Conservation (phyloP, 768 basidiomycete species). For the Candolleomyces eurysporus region DNA sequence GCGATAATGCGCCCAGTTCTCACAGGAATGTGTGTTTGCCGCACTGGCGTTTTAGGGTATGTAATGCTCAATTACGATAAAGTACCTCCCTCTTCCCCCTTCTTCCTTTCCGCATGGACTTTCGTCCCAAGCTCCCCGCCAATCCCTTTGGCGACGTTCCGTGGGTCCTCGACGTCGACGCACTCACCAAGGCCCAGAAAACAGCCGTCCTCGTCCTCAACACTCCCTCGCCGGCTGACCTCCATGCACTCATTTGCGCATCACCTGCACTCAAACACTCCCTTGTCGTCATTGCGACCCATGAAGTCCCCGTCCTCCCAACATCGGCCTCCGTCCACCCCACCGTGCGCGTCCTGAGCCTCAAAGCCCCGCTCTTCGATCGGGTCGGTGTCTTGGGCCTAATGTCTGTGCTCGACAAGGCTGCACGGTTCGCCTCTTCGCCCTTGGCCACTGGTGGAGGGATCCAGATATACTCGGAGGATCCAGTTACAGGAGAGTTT, state of each 20-base stretch:
- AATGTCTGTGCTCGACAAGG: conserved; percentile 39
- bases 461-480: conserved; percentile 34
- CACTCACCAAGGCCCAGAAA: conserved; percentile 13
- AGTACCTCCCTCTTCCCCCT: no score
- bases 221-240: conserved; percentile 31
- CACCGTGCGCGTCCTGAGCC: conserved; percentile 31
- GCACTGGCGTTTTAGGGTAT: no score
- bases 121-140: conserved; percentile 35
- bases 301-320: conserved; percentile 18
- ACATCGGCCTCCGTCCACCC: conserved; percentile 11
- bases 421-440: conserved; percentile 30
- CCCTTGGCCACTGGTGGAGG: conserved; percentile 1
- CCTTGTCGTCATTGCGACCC: conserved; percentile 41
- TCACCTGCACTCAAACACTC: conserved; percentile 25
- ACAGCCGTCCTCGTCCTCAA: conserved; percentile 37
- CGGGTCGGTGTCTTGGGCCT: conserved; percentile 39
- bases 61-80: no score
- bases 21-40: no score
- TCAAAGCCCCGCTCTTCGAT: conserved; percentile 28
- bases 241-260: conserved; percentile 35
- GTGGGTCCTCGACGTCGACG: conserved; percentile 20
- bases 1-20: no score
- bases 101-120: conserved; percentile 14
- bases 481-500: conserved; percentile 32
- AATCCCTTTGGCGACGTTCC: conserved; percentile 32